phyloP scores from a whole-genome alignment of 2,329 filamentous ascomycete genomes.

The Sclerotinia sclerotiorum region DNA sequence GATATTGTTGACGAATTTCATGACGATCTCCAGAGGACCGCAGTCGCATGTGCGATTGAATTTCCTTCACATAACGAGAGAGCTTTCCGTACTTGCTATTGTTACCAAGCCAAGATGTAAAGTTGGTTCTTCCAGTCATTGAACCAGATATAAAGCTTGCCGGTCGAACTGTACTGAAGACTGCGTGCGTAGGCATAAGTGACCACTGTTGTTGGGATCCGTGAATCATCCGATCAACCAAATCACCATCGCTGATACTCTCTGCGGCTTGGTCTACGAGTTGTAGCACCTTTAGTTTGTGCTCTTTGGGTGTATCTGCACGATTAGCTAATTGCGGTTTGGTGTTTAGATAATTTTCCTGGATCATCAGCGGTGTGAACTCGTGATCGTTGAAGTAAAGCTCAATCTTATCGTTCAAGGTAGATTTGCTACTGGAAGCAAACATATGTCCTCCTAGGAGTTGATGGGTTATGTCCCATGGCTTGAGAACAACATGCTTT shows the following conservation, averaged over 20 bases:
- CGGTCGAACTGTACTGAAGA: constrained; percentile 92
- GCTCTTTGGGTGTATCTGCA: constrained; percentile 59
- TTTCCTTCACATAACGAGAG: constrained; percentile 80
- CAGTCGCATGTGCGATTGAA: constrained; percentile 95
- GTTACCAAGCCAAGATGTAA: constrained; percentile 92
- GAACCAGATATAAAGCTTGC: constrained; percentile 84
- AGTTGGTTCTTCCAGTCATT: constrained; percentile 67
- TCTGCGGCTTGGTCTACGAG: constrained; percentile 84
- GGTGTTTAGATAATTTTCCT: constrained; percentile 93
- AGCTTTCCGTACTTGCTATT: constrained; percentile 85
- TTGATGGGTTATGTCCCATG: constrained; percentile 96
- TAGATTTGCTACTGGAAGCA: constrained; percentile 75
- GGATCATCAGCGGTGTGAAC: constrained; percentile 95
- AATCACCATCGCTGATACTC: constrained; percentile 94
- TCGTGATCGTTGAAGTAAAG: constrained; percentile 99
- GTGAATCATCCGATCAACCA: constrained; percentile 98
- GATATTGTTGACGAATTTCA: constrained; percentile 90
- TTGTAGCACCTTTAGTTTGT: constrained; percentile 79
- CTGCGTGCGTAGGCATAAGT: constrained; percentile 91
- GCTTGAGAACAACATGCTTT: constrained; percentile 94
- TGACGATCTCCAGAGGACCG: constrained; percentile 86
- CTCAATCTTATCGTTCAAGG: constrained; percentile 95
- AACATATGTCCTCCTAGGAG: constrained; percentile 89
- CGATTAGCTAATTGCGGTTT: constrained; percentile 59
- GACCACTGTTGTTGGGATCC: constrained; percentile 98